Evolutionary conservation across 2,329 filamentous ascomycete species (phyloP).

Genomic region (Botryosphaeria agaves): DNA sequence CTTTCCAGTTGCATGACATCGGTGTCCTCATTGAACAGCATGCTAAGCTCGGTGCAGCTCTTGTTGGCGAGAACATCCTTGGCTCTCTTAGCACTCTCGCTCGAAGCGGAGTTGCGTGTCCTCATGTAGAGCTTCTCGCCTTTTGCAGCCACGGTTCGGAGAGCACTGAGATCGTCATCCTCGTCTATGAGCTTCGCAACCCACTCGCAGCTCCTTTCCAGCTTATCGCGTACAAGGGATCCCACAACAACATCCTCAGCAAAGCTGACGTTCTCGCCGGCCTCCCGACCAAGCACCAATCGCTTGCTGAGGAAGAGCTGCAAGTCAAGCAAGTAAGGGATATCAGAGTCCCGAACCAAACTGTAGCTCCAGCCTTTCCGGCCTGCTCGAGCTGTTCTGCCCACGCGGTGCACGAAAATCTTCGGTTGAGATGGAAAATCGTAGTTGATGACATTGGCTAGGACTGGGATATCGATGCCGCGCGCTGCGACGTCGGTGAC

Average conservation of each 20-base stretch:
- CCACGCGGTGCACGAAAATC: conserved; percentile 90
- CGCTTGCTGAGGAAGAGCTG: conserved; percentile 86
- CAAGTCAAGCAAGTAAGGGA: conserved; percentile 81
- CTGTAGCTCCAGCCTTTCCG: conserved; percentile 91
- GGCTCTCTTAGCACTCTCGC: conserved; percentile 74
- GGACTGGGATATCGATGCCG: conserved; percentile 91
- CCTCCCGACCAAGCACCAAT: conserved; percentile 56
- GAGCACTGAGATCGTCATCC: conserved; percentile 51
- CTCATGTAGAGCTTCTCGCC: conserved; percentile 86
- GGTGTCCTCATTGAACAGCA: conserved; percentile 50
- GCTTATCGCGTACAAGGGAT: conserved; percentile 49
- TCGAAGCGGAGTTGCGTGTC: conserved; percentile 78
- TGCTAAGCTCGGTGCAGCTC: conserved; percentile 58
- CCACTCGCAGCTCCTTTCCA: conserved; percentile 69
- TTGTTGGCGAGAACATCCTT: conserved; percentile 57
- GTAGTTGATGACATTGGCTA: conserved; percentile 97
- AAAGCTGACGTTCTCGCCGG: conserved; percentile 45
- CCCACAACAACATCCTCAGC: conserved; percentile 75
- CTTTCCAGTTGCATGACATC: conserved; percentile 53
- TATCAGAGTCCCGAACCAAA: conserved; percentile 71
- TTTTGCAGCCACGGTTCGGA: conserved; percentile 62
- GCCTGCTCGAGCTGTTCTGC: conserved; percentile 86
- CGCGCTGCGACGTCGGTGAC: conserved; percentile 93
- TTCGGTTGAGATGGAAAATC: conserved; percentile 96
- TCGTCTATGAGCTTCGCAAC: conserved; percentile 63